Evolutionary conservation across 805 yeast species (phyloP).

Genomic region (Pachysolen tannophilus): DNA sequence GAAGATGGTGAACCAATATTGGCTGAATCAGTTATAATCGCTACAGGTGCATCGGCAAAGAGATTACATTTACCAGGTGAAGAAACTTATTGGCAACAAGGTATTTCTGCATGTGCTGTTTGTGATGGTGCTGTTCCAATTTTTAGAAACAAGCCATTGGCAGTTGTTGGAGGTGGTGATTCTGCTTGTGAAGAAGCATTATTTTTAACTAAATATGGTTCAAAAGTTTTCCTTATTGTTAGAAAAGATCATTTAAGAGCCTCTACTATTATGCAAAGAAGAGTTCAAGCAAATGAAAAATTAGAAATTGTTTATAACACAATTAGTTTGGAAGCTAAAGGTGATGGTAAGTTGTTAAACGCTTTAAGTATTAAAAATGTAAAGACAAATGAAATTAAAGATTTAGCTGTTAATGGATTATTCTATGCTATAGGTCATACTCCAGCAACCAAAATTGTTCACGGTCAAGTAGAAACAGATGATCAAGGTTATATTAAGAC

Average conservation of each 20-base stretch:
- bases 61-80: conserved; percentile 94
- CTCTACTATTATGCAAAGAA: conserved; percentile 92
- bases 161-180: conserved; percentile 99
- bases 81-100: conserved; percentile 97
- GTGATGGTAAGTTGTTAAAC: conserved; percentile 80
- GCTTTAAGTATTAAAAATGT: conserved; percentile 61
- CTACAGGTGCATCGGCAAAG: conserved; percentile 98
- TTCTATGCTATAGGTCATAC: conserved; percentile 98
- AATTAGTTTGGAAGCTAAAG: conserved; percentile 81
- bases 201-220: conserved; percentile 94
- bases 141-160: conserved; percentile 95
- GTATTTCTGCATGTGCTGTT: conserved; percentile 99
- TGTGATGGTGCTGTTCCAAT: conserved; percentile 99
- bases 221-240: conserved; percentile 87
- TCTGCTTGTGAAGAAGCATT: conserved; percentile 99
- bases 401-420: conserved; percentile 78
- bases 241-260: conserved; percentile 95
- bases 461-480: conserved; percentile 74
- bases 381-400: conserved; percentile 59
- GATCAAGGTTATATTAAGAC: conserved; percentile 86
- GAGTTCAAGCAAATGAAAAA: conserved; percentile 78
- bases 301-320: conserved; percentile 86
- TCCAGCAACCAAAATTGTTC: conserved; percentile 85
- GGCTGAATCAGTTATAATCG: conserved; percentile 85
- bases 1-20: conserved; percentile 90